phyloP scores from a whole-genome alignment of 352 stramenopile genomes.

The Phytophthora pluvialis region DNA sequence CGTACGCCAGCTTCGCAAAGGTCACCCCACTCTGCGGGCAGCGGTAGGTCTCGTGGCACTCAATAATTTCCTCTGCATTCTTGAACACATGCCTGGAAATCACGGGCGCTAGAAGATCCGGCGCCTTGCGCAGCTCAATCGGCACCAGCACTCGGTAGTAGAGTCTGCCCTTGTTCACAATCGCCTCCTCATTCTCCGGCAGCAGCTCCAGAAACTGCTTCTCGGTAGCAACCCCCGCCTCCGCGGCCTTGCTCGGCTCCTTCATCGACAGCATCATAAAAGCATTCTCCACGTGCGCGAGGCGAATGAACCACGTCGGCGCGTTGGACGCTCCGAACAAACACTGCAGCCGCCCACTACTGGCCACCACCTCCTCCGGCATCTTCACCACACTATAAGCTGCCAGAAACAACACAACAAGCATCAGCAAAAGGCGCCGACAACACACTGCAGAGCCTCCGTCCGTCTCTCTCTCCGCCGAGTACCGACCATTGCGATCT shows the following conservation, averaged over 20 bases:
- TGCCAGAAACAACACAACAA: conserved; percentile 22
- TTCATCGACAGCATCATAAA: conserved; percentile 74
- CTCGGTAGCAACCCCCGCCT: conserved; percentile 17
- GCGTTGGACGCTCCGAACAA: conserved; percentile 55
- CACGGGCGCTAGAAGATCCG: conserved; percentile 74
- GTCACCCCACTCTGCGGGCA: conserved; percentile 77
- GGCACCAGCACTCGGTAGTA: conserved; percentile 84
- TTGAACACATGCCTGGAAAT: conserved; percentile 76
- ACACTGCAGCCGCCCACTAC: conserved; percentile 62
- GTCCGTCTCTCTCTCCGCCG: too few species aligned
- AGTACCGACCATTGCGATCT: conserved; percentile 51
- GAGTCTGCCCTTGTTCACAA: conserved; percentile 54
- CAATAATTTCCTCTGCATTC: conserved; percentile 85
- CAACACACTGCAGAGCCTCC: background rate
- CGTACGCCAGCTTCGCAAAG: conserved; percentile 85
- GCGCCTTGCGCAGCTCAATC: conserved; percentile 72
- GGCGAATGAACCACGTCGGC: conserved; percentile 74
- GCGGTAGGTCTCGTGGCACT: conserved; percentile 69
- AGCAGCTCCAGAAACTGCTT: conserved; percentile 50
- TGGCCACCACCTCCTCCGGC: conserved; percentile 76
- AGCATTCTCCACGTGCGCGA: conserved; percentile 72
- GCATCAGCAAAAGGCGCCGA: conserved; percentile 7
- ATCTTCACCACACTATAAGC: conserved; percentile 82
- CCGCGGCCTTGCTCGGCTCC: conserved; percentile 35
- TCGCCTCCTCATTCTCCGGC: conserved; percentile 40